Percentiles rank a stretch among this genome's conserved stretches.
Evolutionary conservation across 345 rosid species (phyloP).

Genomic region (Brassica rapa): DNA sequence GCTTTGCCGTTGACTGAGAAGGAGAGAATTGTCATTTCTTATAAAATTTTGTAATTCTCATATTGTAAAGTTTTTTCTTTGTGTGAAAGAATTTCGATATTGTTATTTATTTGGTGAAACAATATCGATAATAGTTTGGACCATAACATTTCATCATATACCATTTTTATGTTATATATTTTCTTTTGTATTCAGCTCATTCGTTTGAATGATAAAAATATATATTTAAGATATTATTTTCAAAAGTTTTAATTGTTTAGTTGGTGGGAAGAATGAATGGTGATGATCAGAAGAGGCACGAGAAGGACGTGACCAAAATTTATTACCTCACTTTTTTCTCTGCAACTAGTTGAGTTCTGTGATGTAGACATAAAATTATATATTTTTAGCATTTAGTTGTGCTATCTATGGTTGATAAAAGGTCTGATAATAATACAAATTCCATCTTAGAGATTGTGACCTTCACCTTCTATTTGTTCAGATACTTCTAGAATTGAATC

Average conservation of each 20-base stretch:
- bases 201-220: neutral
- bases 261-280: conserved; percentile 34
- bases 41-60: conserved; percentile 5
- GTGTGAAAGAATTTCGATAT: conserved; percentile 22
- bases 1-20: neutral
- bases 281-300: conserved; percentile 49
- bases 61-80: neutral
- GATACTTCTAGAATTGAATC: conserved; percentile 25
- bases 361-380: conserved; percentile 19
- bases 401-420: conserved; percentile 30
- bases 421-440: conserved; percentile 6
- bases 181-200: neutral
- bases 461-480: conserved; percentile 17
- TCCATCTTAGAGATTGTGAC: conserved; percentile 34
- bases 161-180: neutral
- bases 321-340: conserved; percentile 24
- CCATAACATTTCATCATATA: neutral
- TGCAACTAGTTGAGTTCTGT: conserved; percentile 10
- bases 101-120: conserved; percentile 28
- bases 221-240: neutral
- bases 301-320: conserved; percentile 40
- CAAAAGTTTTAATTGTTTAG: conserved; percentile 24
- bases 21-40: conserved; percentile 9
- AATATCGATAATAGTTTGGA: conserved; percentile 24
- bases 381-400: conserved; percentile 27